Evolutionary conservation across 164 flowering plant genomes (phyloP).

Genomic region (Aristolochia contorta): DNA sequence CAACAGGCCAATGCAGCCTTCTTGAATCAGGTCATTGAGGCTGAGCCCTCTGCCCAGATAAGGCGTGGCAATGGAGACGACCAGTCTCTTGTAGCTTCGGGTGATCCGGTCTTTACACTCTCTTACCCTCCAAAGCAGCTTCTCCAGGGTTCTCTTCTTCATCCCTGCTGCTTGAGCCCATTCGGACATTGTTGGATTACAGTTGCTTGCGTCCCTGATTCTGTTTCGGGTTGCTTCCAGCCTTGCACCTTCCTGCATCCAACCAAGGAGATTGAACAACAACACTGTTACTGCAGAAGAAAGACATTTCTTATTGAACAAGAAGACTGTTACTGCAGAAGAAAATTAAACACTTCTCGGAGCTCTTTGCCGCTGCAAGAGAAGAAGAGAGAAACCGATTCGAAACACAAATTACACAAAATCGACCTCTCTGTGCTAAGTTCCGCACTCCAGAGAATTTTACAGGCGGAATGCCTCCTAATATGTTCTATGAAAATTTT

Average conservation of each 20-base stretch:
- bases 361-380: not conserved
- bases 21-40: constrained; percentile 60
- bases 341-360: not conserved
- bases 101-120: constrained; percentile 32
- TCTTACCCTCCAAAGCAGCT: constrained; percentile 28
- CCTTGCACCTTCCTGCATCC: constrained; percentile 39
- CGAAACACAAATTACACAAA: not conserved
- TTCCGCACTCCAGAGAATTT: not conserved
- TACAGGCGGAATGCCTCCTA: too few species aligned
- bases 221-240: constrained; percentile 29
- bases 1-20: constrained; percentile 61
- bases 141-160: constrained; percentile 24
- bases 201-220: not conserved
- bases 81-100: constrained; percentile 34
- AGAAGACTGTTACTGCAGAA: not conserved
- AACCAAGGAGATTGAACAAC: not conserved
- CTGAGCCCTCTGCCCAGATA: constrained; percentile 54
- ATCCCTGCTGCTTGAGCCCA: constrained; percentile 40
- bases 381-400: not conserved
- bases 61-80: constrained; percentile 40
- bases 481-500: not conserved
- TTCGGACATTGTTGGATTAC: constrained; percentile 18
- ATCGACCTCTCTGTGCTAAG: not conserved
- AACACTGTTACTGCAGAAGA: not conserved
- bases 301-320: not conserved